phyloP scores from a whole-genome alignment of 768 basidiomycete genomes.

The Leccinum obscurum region DNA sequence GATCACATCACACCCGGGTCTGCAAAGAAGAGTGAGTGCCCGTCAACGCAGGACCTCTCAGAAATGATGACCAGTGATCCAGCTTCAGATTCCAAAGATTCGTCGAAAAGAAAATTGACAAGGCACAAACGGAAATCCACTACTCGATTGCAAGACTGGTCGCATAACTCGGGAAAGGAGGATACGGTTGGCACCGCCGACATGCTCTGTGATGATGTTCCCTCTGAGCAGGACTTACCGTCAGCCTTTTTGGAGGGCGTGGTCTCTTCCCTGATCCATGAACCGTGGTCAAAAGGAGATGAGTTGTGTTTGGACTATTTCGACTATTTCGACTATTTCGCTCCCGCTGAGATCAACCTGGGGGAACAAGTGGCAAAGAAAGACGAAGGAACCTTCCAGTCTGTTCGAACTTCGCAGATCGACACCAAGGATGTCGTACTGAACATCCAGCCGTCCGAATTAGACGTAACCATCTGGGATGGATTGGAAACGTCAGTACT shows the following conservation, averaged over 20 bases:
- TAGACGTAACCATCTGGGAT: slow-evolving; percentile 30
- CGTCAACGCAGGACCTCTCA: neutral
- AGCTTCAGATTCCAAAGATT: neutral
- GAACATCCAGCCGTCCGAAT: slow-evolving; percentile 10
- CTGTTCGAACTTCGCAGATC: neutral
- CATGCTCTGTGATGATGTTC: too few relatives aligned
- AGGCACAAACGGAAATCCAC: too few relatives aligned
- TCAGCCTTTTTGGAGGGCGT: too few relatives aligned
- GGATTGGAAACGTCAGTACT: slow-evolving; percentile 19
- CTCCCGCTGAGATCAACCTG: neutral
- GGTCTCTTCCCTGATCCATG: too few relatives aligned
- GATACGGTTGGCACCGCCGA: too few relatives aligned
- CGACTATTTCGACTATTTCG: neutral
- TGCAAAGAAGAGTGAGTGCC: slow-evolving; percentile 1
- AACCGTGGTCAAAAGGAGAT: too few relatives aligned
- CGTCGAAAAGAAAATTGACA: too few relatives aligned
- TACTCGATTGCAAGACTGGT: too few relatives aligned
- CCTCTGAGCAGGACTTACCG: too few relatives aligned
- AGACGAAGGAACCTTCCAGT: neutral
- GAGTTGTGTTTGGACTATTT: too few relatives aligned
- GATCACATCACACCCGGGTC: slow-evolving; percentile 5
- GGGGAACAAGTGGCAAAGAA: neutral
- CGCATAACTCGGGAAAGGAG: too few relatives aligned
- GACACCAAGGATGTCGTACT: slow-evolving; percentile 17
- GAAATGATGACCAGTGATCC: neutral